phyloP scores from a whole-genome alignment of 169 alveolate species.

The Gregarina niphandrodes region DNA sequence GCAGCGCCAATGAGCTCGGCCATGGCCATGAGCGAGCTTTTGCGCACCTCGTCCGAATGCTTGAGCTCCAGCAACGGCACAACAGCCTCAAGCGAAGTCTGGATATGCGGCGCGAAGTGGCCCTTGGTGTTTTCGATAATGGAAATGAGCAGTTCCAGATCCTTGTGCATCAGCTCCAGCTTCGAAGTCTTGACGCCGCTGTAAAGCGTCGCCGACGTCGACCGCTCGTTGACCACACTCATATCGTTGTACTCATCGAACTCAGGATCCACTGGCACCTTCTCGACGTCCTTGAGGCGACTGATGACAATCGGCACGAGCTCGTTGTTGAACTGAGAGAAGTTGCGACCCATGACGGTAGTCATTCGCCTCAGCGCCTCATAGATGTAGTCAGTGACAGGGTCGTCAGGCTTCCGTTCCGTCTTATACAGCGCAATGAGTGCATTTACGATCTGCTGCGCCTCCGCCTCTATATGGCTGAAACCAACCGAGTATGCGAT shows the following conservation, averaged over 20 bases:
- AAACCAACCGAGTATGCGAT: conserved; percentile 53
- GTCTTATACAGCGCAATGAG: conserved; percentile 39
- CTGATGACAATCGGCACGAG: no score
- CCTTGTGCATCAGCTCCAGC: no score
- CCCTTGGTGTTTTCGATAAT: no score
- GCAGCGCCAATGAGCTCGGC: conserved; percentile 46
- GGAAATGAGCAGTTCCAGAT: no score
- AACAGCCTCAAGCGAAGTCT: conserved; percentile 7
- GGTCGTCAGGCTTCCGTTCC: conserved; percentile 52
- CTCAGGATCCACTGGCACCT: no score
- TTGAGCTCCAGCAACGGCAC: conserved; percentile 3
- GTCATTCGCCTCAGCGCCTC: conserved; percentile 61
- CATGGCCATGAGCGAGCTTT: conserved; percentile 40
- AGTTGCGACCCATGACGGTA: conserved; percentile 47
- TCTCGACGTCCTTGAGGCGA: no score
- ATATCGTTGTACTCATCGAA: no score
- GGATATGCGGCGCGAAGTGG: no score
- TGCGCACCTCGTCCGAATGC: conserved; percentile 37
- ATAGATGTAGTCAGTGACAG: conserved; percentile 49
- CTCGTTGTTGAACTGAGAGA: no score
- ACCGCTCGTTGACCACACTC: no score
- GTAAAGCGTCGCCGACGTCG: no score
- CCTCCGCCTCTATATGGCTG: conserved; percentile 41
- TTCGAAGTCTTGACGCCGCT: no score
- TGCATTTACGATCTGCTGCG: conserved; percentile 50